A percentile compares a stretch with the other conserved stretches of the same genome.
Conservation (phyloP, 305 asterid species). For the Fraxinus albicans region DNA sequence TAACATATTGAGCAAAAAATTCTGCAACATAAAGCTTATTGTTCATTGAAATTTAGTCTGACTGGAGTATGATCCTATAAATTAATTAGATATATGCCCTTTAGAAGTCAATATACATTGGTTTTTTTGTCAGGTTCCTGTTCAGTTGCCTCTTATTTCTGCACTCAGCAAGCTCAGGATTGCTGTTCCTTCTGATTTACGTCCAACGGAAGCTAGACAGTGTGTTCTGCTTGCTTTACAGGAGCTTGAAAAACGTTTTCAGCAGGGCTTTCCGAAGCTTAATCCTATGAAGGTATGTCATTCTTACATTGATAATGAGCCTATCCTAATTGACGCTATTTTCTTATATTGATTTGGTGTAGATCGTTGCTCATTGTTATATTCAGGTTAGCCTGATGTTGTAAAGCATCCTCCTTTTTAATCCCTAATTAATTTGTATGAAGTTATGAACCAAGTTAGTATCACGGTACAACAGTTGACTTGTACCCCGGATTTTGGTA, state of each 20-base stretch:
- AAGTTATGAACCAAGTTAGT: not conserved
- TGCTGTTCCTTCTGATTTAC: constrained; percentile 81
- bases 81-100: not conserved
- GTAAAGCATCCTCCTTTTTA: not conserved
- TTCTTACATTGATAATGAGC: constrained; percentile 20
- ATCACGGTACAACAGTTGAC: not conserved
- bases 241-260: constrained; percentile 90
- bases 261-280: constrained; percentile 89
- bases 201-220: constrained; percentile 90
- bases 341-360: constrained; percentile 6
- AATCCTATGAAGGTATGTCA: constrained; percentile 75
- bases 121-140: constrained; percentile 69
- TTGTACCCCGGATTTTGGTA: not conserved
- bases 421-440: not conserved
- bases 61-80: constrained; percentile 6
- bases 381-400: constrained; percentile 7
- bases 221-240: constrained; percentile 75
- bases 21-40: constrained; percentile 1
- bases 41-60: not conserved
- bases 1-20: not conserved
- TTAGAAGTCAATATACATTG: constrained; percentile 3
- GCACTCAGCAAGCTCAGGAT: constrained; percentile 80
- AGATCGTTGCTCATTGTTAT: constrained; percentile 7
- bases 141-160: constrained; percentile 88
- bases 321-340: constrained; percentile 15